phyloP scores from a whole-genome alignment of 805 yeast genomes.

The Sugiyamaella chiloensis region DNA sequence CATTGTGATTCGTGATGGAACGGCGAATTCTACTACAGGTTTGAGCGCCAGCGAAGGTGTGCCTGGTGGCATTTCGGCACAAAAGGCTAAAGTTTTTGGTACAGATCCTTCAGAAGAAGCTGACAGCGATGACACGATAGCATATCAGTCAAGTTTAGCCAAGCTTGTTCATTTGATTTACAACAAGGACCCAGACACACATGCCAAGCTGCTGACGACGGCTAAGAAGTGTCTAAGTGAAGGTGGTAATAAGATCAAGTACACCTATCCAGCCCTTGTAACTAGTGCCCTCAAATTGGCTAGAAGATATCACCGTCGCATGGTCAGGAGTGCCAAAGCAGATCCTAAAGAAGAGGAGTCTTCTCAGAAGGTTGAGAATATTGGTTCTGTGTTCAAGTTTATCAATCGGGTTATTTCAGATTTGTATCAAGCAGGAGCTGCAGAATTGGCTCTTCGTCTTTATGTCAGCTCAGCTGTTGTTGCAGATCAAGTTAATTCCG shows the following conservation, averaged over 20 bases:
- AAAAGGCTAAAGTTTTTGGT: background rate
- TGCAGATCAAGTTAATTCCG: slow-evolving; percentile 72
- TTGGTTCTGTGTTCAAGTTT: slow-evolving; percentile 64
- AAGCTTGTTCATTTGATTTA: slow-evolving; percentile 65
- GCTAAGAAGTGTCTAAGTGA: slow-evolving; percentile 50
- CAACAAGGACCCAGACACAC: slow-evolving; percentile 45
- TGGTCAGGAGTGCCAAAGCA: slow-evolving; percentile 7
- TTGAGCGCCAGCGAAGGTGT: slow-evolving; percentile 7
- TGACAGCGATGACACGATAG: slow-evolving; percentile 25
- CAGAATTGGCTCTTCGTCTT: slow-evolving; percentile 38
- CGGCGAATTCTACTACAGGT: slow-evolving; percentile 18
- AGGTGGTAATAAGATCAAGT: slow-evolving; percentile 53
- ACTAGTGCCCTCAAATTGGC: slow-evolving; percentile 58
- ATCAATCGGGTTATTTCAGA: slow-evolving; percentile 68
- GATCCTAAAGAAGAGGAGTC: slow-evolving; percentile 18
- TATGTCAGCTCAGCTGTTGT: slow-evolving; percentile 67
- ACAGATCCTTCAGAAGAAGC: background rate
- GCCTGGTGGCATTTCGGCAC: slow-evolving; percentile 26
- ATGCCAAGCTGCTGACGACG: slow-evolving; percentile 44
- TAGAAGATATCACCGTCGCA: slow-evolving; percentile 40
- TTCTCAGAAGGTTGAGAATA: slow-evolving; percentile 32
- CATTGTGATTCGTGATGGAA: slow-evolving; percentile 34
- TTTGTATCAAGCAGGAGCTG: slow-evolving; percentile 41
- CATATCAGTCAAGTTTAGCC: slow-evolving; percentile 45
- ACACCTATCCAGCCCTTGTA: slow-evolving; percentile 75